Evolutionary conservation across 371 early-diverging fungal genomes (phyloP).

Genomic region (Enterospora canceri): DNA sequence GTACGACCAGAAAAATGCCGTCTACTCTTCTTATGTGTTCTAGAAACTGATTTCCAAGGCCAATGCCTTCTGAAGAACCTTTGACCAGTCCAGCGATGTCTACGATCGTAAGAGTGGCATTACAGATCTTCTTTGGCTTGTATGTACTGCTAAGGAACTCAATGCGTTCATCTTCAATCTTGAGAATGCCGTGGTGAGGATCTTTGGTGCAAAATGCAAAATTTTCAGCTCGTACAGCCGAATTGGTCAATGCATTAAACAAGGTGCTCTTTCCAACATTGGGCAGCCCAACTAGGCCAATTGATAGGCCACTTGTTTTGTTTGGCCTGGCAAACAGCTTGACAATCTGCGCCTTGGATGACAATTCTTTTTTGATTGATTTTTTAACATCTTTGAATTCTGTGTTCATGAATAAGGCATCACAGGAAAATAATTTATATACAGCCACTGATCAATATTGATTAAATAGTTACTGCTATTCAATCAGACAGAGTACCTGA

Average conservation of each 20-base stretch:
- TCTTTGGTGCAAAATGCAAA: conserved; percentile 62
- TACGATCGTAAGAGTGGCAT: conserved; percentile 68
- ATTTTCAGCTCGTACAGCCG: conserved; percentile 69
- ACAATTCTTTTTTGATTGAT: no score
- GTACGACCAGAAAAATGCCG: conserved; percentile 90
- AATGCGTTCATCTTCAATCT: conserved; percentile 46
- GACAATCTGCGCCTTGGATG: not conserved
- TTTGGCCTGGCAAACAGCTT: conserved; percentile 30
- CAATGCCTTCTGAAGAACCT: conserved; percentile 73
- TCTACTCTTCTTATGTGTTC: conserved; percentile 86
- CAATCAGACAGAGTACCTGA: no score
- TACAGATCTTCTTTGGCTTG: conserved; percentile 51
- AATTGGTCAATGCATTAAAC: conserved; percentile 81
- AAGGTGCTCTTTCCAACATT: conserved; percentile 92
- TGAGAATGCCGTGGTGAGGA: conserved; percentile 46
- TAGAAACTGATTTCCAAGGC: conserved; percentile 92
- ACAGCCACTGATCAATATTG: no score
- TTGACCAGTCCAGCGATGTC: conserved; percentile 97
- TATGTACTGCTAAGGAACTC: conserved; percentile 37
- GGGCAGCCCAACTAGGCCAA: conserved; percentile 87
- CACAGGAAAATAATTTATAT: no score
- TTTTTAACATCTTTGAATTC: conserved; percentile 75
- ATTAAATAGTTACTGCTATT: no score
- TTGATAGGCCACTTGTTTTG: conserved; percentile 87
- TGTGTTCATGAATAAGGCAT: conserved; percentile 3